Conservation (phyloP, 1,284 basidiomycete genomes). For the Meripilus lineatus region DNA sequence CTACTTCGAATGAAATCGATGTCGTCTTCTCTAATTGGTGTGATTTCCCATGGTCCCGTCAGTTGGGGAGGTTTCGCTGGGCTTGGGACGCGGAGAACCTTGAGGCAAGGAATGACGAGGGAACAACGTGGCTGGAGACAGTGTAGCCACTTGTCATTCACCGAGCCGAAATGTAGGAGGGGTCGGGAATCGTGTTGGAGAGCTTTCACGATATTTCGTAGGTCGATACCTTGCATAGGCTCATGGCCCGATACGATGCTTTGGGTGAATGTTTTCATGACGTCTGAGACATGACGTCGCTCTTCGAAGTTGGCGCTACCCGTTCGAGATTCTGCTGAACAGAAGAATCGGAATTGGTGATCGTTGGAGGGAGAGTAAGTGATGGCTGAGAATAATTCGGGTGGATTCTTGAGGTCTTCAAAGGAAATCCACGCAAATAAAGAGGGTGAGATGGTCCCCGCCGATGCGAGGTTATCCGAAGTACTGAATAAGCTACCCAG, state of each 20-base stretch:
- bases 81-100: background rate
- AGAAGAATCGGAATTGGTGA: constrained; percentile 3
- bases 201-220: background rate
- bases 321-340: background rate
- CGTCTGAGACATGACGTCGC: background rate
- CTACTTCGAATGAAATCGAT: background rate
- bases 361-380: background rate
- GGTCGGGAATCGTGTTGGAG: background rate
- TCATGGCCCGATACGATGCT: background rate
- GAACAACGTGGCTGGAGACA: background rate
- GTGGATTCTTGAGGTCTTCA: background rate
- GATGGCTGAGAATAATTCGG: constrained; percentile 2
- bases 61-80: background rate
- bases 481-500: background rate
- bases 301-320: background rate
- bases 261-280: background rate
- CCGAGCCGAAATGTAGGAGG: background rate
- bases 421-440: background rate
- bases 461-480: background rate
- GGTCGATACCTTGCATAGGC: background rate
- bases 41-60: constrained; percentile 1
- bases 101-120: background rate
- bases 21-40: background rate
- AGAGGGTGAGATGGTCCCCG: background rate
- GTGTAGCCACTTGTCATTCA: constrained; percentile 1